These are phyloP conservation scores for Naganishia cerealis DNA, from an alignment of 1,284 basidiomycete species.

Conservation along the genomic window DNA sequence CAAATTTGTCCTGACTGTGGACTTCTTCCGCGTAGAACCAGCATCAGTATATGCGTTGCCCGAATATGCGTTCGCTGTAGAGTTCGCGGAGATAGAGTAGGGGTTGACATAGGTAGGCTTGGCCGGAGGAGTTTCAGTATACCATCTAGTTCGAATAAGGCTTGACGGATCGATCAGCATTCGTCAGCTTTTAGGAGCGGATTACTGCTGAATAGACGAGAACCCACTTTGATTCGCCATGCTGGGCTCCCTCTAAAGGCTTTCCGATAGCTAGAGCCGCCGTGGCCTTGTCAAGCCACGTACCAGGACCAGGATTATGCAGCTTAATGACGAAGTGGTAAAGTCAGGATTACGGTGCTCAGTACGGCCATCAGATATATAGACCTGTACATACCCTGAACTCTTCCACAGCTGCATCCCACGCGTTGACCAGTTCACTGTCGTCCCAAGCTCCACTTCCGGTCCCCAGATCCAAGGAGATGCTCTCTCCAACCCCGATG, in stretches of 20 bases:
- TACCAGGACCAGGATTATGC: slow-evolving; percentile 53
- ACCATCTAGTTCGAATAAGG: slow-evolving; percentile 32
- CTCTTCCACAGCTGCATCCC: slow-evolving; percentile 51
- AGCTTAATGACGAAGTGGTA: slow-evolving; percentile 37
- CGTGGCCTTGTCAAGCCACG: slow-evolving; percentile 53
- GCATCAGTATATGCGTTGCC: neutral
- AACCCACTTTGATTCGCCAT: slow-evolving; percentile 46
- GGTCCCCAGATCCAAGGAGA: slow-evolving; percentile 21
- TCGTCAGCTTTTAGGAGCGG: slow-evolving; percentile 5
- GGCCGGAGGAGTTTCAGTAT: slow-evolving; percentile 26
- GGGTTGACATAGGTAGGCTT: slow-evolving; percentile 15
- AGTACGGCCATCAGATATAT: neutral
- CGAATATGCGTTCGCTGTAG: neutral
- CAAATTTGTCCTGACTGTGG: slow-evolving; percentile 7
- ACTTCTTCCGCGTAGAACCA: slow-evolving; percentile 16
- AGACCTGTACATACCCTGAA: slow-evolving; percentile 47
- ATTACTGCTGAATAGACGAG: neutral
- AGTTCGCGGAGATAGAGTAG: neutral
- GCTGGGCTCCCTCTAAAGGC: slow-evolving; percentile 44
- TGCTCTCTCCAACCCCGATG: slow-evolving; percentile 6
- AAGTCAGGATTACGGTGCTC: neutral
- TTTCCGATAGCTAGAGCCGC: slow-evolving; percentile 48
- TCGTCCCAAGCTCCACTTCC: slow-evolving; percentile 50
- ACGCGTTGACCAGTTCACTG: slow-evolving; percentile 49
- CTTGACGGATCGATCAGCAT: slow-evolving; percentile 16